A percentile compares a stretch with the other conserved stretches of the same genome.
Conservation (phyloP, 169 alveolate species). For the Cryptosporidium xiaoi region DNA sequence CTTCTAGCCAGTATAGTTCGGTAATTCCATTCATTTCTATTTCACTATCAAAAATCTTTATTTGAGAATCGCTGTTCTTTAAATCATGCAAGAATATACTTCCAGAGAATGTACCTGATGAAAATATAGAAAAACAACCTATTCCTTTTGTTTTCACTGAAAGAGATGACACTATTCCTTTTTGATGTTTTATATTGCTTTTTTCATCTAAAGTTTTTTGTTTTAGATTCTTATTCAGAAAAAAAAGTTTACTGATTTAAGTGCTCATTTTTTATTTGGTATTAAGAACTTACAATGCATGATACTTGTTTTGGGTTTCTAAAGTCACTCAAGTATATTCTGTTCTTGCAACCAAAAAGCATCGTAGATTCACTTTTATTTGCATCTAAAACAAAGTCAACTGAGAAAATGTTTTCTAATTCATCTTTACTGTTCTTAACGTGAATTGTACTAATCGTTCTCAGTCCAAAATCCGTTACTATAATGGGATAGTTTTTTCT, state of each 20-base stretch:
- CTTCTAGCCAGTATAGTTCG: conserved; percentile 49
- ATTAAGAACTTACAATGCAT: neutral
- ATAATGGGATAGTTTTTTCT: conserved; percentile 26
- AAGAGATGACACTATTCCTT: conserved; percentile 38
- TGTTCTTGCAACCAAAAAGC: neutral
- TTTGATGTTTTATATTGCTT: neutral
- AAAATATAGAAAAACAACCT: conserved; percentile 51
- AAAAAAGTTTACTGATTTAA: neutral
- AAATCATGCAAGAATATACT: conserved; percentile 45
- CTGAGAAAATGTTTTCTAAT: conserved; percentile 27
- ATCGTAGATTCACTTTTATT: neutral
- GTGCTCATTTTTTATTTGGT: neutral
- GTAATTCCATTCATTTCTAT: conserved; percentile 24
- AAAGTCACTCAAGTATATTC: neutral
- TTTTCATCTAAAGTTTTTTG: neutral
- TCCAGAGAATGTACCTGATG: conserved; percentile 39
- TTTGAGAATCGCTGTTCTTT: conserved; percentile 11
- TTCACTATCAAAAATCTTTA: conserved; percentile 7
- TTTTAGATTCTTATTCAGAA: neutral
- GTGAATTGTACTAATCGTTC: neutral
- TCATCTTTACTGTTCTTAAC: conserved; percentile 21
- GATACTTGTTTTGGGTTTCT: neutral
- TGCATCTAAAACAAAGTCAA: neutral
- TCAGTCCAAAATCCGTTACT: conserved; percentile 6
- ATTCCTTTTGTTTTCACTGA: conserved; percentile 55